phyloP scores from a whole-genome alignment of 345 rosid genomes.

The Brassica nigra region DNA sequence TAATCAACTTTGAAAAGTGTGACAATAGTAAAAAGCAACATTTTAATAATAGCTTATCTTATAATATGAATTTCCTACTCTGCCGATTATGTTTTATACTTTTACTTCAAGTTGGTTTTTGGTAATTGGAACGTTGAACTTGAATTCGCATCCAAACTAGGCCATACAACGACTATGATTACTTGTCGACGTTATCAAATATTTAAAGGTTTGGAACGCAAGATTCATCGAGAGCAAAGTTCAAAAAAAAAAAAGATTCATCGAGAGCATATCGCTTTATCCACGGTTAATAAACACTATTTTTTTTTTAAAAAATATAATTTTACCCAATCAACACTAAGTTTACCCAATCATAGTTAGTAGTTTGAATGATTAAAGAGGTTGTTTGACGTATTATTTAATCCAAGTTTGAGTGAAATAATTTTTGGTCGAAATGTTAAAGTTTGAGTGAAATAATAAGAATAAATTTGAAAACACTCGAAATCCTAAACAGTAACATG shows the following conservation, averaged over 20 bases:
- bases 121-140: constrained; percentile 2
- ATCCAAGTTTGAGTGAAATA: not conserved
- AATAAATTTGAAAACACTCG: not conserved
- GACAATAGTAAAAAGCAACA: constrained; percentile 9
- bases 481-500: not conserved
- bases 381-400: not conserved
- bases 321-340: not conserved
- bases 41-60: not conserved
- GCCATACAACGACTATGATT: constrained; percentile 1
- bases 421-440: not conserved
- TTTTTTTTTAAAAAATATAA: too few species aligned
- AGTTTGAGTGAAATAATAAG: not conserved
- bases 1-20: constrained; percentile 13
- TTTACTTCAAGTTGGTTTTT: not conserved
- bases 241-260: not conserved
- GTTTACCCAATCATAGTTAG: not conserved
- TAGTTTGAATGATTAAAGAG: not conserved
- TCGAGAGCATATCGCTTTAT: not conserved
- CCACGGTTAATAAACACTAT: not conserved
- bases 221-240: not conserved
- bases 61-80: not conserved
- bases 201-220: not conserved
- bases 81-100: not conserved
- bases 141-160: constrained; percentile 16
- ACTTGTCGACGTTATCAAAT: not conserved